Percentiles rank a stretch among this genome's conserved stretches.
Conservation (phyloP, 345 rosid species). For the Citrus sinensis region DNA sequence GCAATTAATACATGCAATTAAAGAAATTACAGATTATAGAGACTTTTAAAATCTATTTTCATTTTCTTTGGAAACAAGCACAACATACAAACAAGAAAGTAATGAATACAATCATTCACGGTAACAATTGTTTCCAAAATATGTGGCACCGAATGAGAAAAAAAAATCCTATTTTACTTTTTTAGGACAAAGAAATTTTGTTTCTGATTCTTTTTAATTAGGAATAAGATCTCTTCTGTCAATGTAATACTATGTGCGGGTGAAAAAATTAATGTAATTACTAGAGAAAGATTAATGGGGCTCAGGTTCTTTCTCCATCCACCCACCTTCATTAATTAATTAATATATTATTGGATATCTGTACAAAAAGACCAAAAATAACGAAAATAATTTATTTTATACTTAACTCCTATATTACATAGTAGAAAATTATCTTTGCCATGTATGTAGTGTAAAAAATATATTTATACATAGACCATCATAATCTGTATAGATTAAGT, state of each 20-base stretch:
- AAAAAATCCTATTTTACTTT: neutral
- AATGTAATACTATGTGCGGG: neutral
- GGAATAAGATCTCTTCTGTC: neutral
- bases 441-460: too few relatives aligned
- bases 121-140: neutral
- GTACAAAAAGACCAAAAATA: neutral
- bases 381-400: too few relatives aligned
- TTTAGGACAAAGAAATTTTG: neutral
- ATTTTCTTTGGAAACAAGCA: neutral
- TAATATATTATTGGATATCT: neutral
- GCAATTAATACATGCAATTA: neutral
- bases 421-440: too few relatives aligned
- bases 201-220: neutral
- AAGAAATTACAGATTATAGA: neutral
- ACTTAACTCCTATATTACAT: too few relatives aligned
- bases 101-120: neutral
- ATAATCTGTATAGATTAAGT: too few relatives aligned
- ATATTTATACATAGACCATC: too few relatives aligned
- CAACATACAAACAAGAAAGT: neutral
- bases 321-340: neutral
- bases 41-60: neutral
- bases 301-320: neutral
- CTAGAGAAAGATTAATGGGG: neutral
- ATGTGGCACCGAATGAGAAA: neutral
- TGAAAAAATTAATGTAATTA: neutral